Evolutionary conservation across 2,329 filamentous ascomycete genomes (phyloP).

Genomic region (Alternaria triticina): DNA sequence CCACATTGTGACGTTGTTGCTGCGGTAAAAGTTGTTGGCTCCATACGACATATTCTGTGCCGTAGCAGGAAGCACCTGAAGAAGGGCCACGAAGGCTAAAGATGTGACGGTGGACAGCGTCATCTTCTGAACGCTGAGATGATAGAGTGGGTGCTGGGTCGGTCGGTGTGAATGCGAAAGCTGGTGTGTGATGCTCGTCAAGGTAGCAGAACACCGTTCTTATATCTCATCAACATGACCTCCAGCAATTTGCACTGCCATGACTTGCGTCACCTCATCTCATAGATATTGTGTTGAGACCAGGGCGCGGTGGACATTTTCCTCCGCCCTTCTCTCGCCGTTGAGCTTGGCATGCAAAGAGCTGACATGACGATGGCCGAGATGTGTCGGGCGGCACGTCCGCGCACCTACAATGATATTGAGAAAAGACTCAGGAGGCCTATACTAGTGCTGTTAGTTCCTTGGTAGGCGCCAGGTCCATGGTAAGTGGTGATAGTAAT

Average conservation of each 20-base stretch:
- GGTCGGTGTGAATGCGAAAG: background rate
- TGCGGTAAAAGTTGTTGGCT: conserved; percentile 23
- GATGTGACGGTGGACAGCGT: background rate
- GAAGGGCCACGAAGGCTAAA: background rate
- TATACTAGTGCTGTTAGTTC: background rate
- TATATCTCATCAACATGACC: background rate
- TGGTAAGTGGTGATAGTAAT: background rate
- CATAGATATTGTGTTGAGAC: background rate
- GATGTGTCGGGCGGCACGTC: background rate
- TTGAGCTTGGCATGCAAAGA: background rate
- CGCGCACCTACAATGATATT: background rate
- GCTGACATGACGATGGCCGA: background rate
- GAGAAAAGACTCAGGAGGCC: background rate
- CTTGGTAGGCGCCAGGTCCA: background rate
- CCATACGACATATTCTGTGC: conserved; percentile 21
- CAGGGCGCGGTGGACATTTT: background rate
- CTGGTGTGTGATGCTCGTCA: background rate
- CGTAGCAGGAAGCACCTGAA: background rate
- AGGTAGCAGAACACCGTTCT: background rate
- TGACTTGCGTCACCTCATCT: background rate
- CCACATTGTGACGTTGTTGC: conserved; percentile 13
- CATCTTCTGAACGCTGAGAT: background rate
- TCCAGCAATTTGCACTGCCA: background rate
- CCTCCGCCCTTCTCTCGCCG: background rate
- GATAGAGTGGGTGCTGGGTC: background rate